Evolutionary conservation across 2,329 filamentous ascomycete genomes (phyloP).

Genomic region (Magnaporthales sp.): DNA sequence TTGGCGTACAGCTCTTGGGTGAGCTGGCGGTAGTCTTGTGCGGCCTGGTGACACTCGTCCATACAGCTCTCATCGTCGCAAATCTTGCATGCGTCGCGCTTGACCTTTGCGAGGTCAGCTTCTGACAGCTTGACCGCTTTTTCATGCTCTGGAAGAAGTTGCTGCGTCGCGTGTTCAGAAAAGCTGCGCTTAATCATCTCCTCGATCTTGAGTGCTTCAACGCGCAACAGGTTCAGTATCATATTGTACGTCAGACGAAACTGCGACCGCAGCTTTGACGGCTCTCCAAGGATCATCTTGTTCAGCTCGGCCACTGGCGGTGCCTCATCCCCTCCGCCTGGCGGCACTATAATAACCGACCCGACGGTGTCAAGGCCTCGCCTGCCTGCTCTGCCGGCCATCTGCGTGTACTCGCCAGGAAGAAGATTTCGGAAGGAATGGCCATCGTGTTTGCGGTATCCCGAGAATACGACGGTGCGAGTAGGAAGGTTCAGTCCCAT

Average conservation of each 20-base stretch:
- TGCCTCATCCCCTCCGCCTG: slow-evolving; percentile 72
- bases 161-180: slow-evolving; percentile 95
- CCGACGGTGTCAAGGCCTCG: slow-evolving; percentile 89
- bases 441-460: slow-evolving; percentile 93
- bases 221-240: slow-evolving; percentile 91
- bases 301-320: slow-evolving; percentile 75
- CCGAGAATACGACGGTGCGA: slow-evolving; percentile 93
- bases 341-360: slow-evolving; percentile 86
- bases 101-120: slow-evolving; percentile 83
- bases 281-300: slow-evolving; percentile 93
- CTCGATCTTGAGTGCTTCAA: slow-evolving; percentile 95
- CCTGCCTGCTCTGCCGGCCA: slow-evolving; percentile 91
- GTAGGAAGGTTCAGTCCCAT: slow-evolving; percentile 97
- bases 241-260: slow-evolving; percentile 99
- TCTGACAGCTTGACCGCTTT: slow-evolving; percentile 89
- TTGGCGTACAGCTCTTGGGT: slow-evolving; percentile 73
- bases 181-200: slow-evolving; percentile 99
- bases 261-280: slow-evolving; percentile 89
- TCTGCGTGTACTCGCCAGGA: slow-evolving; percentile 95
- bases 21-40: slow-evolving; percentile 71
- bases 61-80: slow-evolving; percentile 64
- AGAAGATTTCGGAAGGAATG: slow-evolving; percentile 84
- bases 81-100: slow-evolving; percentile 70
- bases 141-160: slow-evolving; percentile 87
- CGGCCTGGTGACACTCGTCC: slow-evolving; percentile 71